Conservation (phyloP, 352 stramenopile genomes). For the Globisporangium okanoganense region DNA sequence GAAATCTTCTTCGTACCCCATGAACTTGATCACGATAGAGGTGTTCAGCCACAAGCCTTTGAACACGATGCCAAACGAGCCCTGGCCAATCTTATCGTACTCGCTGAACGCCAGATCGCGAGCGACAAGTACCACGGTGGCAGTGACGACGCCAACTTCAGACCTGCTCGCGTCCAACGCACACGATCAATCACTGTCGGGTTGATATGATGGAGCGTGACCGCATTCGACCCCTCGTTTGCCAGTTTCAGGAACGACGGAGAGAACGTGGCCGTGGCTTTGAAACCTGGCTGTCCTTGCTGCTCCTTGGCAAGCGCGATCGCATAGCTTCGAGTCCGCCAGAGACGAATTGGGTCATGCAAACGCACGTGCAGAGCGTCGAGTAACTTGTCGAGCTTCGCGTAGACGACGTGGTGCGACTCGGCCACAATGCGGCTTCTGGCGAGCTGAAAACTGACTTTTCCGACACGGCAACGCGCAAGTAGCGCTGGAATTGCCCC, state of each 20-base stretch:
- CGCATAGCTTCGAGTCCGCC: not conserved
- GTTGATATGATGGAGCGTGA: not conserved
- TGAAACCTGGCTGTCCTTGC: not conserved
- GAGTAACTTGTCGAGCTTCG: constrained; percentile 1
- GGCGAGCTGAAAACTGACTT: not conserved
- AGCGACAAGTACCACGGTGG: not conserved
- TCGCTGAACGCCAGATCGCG: constrained; percentile 15
- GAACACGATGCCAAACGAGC: constrained; percentile 1
- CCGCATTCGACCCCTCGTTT: not conserved
- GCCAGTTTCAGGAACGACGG: not conserved
- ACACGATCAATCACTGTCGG: not conserved
- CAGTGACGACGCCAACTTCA: not conserved
- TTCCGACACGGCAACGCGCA: constrained; percentile 6
- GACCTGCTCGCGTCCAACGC: not conserved
- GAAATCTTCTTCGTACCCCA: constrained; percentile 3
- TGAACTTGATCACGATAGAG: constrained; percentile 6
- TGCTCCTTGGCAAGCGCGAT: not conserved
- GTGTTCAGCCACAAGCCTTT: constrained; percentile 3
- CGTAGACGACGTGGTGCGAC: not conserved
- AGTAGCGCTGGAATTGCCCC: not conserved
- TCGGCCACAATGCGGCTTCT: constrained; percentile 2
- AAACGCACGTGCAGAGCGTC: not conserved
- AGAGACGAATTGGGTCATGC: not conserved
- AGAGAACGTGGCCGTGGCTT: not conserved
- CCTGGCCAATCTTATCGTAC: constrained; percentile 11